Conservation (phyloP, 2,329 filamentous ascomycete species). For the Penicillium sp. region DNA sequence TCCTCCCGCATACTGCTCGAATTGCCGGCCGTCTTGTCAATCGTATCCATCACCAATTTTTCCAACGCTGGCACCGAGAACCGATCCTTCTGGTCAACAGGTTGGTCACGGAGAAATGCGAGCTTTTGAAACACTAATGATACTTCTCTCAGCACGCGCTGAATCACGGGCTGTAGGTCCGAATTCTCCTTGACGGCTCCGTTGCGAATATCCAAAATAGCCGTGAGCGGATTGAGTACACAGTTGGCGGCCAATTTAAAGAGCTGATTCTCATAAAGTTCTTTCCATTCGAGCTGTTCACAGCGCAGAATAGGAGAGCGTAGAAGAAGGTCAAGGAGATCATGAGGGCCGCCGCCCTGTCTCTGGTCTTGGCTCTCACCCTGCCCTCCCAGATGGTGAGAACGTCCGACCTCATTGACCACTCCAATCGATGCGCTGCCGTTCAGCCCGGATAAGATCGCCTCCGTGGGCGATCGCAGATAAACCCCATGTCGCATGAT, state of each 20-base stretch:
- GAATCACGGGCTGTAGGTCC: conserved; percentile 5
- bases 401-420: not conserved
- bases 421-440: conserved; percentile 11
- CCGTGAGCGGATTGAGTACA: conserved; percentile 14
- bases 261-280: conserved; percentile 8
- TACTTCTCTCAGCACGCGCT: conserved; percentile 7
- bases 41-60: conserved; percentile 7
- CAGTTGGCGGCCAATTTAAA: conserved; percentile 15
- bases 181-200: conserved; percentile 7
- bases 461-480: conserved; percentile 9
- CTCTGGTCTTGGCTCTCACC: not conserved
- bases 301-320: conserved; percentile 9
- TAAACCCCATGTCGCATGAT: conserved; percentile 15
- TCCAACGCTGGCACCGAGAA: conserved; percentile 9
- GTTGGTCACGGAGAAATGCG: conserved; percentile 2
- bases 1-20: conserved; percentile 18
- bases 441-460: conserved; percentile 10
- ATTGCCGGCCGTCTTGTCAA: conserved; percentile 13
- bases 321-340: conserved; percentile 7
- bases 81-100: conserved; percentile 2
- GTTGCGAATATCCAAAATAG: conserved; percentile 13
- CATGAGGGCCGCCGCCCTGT: not conserved
- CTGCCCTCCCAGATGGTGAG: not conserved
- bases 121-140: conserved; percentile 10
- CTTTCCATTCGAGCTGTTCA: conserved; percentile 8